phyloP scores from a whole-genome alignment of 2,329 filamentous ascomycete species.

The Aspergillus udagawae region DNA sequence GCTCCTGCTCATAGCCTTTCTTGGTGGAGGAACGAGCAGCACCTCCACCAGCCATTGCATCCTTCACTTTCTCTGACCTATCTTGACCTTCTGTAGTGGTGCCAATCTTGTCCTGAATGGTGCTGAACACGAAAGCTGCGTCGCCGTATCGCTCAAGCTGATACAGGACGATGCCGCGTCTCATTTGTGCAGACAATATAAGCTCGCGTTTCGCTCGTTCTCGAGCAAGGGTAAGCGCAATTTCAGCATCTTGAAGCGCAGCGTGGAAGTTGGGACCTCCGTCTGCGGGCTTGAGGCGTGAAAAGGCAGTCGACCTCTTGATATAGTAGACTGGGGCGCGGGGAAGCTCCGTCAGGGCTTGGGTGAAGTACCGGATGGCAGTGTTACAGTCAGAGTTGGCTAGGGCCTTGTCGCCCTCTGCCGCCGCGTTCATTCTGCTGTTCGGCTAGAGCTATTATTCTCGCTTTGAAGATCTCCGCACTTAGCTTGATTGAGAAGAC shows the following conservation, averaged over 20 bases:
- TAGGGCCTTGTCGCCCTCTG: constrained; percentile 59
- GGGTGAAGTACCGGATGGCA: constrained; percentile 65
- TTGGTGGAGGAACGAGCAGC: constrained; percentile 10
- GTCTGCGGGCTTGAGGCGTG: constrained; percentile 55
- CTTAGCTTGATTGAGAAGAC: not conserved
- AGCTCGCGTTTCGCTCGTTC: constrained; percentile 70
- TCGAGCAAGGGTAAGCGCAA: constrained; percentile 58
- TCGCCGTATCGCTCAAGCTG: constrained; percentile 69
- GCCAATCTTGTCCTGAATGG: constrained; percentile 50
- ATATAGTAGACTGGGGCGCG: constrained; percentile 74
- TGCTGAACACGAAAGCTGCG: constrained; percentile 65
- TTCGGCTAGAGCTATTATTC: not conserved
- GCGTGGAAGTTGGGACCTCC: constrained; percentile 35
- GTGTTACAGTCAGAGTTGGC: constrained; percentile 59
- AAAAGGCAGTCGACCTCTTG: constrained; percentile 73
- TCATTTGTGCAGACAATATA: constrained; percentile 76
- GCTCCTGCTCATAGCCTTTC: constrained; percentile 28
- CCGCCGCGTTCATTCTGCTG: constrained; percentile 48
- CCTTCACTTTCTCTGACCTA: constrained; percentile 25
- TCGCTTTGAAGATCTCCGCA: not conserved
- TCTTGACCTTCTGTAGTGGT: constrained; percentile 38
- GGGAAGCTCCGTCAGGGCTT: constrained; percentile 59
- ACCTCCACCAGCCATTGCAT: constrained; percentile 24
- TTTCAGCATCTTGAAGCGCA: constrained; percentile 67
- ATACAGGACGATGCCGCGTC: constrained; percentile 70